Conservation (phyloP, 768 basidiomycete genomes). For the Cyclocybe cylindracea region DNA sequence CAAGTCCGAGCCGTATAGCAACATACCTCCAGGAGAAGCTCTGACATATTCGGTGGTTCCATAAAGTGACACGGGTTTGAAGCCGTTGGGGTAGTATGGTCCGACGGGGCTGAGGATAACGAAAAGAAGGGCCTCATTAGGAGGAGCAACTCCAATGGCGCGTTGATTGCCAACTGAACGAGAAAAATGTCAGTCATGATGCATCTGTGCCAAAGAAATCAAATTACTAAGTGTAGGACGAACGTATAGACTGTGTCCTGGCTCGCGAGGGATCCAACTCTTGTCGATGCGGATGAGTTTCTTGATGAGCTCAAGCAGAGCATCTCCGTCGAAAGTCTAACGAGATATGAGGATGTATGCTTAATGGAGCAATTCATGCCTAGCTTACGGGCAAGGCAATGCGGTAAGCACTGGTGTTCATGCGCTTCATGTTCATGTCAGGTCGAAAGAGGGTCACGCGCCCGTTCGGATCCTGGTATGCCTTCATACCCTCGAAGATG, state of each 20-base stretch:
- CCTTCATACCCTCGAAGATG: conserved; percentile 94
- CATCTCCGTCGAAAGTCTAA: conserved; percentile 77
- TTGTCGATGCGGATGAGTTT: conserved; percentile 81
- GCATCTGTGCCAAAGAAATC: not conserved
- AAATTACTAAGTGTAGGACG: conserved; percentile 71
- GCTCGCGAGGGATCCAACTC: conserved; percentile 88
- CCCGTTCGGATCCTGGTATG: conserved; percentile 75
- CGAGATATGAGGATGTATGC: not conserved
- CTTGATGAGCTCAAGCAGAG: conserved; percentile 80
- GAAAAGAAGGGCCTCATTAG: conserved; percentile 81
- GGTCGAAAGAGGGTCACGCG: conserved; percentile 87
- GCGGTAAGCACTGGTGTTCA: conserved; percentile 83
- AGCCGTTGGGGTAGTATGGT: conserved; percentile 83
- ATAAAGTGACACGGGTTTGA: conserved; percentile 89
- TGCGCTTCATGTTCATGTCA: conserved; percentile 97
- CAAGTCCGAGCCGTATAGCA: not conserved
- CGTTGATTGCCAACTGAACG: conserved; percentile 73
- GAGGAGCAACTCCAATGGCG: conserved; percentile 71
- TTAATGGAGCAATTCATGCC: not conserved
- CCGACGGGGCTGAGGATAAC: conserved; percentile 84
- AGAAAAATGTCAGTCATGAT: not conserved
- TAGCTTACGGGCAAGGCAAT: conserved; percentile 71
- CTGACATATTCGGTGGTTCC: conserved; percentile 85
- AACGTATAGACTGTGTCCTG: conserved; percentile 90
- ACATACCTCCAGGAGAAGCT: conserved; percentile 80